Conservation (phyloP, 73 alveolate genomes). For the Uronychia binucleata region DNA sequence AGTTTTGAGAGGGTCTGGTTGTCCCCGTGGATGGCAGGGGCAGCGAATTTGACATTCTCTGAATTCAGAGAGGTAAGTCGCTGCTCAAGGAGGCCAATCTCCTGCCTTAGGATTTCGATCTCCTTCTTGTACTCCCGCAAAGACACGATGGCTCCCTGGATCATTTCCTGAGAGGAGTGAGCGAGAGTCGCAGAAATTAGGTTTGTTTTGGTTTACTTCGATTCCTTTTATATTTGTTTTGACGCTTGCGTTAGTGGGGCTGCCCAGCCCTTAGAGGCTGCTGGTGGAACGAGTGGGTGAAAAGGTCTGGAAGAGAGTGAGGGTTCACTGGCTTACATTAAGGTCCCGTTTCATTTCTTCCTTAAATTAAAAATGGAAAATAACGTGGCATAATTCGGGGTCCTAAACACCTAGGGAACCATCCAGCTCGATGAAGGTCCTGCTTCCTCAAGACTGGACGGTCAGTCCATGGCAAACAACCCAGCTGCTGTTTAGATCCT, state of each 20-base stretch:
- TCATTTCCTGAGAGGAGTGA: neutral
- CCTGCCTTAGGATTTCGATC: neutral
- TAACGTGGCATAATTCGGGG: neutral
- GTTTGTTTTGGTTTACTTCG: too few relatives aligned
- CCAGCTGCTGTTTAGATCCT: neutral
- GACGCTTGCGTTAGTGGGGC: neutral
- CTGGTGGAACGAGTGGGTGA: neutral
- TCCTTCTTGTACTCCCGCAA: neutral
- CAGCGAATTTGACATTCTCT: neutral
- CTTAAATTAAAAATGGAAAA: neutral
- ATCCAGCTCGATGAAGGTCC: neutral
- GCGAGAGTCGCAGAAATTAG: neutral
- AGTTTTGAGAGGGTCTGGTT: too few relatives aligned
- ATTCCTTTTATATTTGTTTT: neutral
- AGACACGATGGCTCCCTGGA: neutral
- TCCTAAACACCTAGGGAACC: neutral
- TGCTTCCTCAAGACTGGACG: neutral
- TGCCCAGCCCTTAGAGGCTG: neutral
- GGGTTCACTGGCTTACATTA: neutral
- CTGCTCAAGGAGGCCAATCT: neutral
- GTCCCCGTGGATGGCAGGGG: conserved; percentile 1
- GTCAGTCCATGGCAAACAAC: neutral
- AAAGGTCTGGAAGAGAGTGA: neutral
- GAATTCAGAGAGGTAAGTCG: neutral
- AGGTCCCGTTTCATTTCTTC: neutral